Base-by-base conservation (phyloP, 2,329 filamentous ascomycete species). In the Stachybotrys echinatus region DNA sequence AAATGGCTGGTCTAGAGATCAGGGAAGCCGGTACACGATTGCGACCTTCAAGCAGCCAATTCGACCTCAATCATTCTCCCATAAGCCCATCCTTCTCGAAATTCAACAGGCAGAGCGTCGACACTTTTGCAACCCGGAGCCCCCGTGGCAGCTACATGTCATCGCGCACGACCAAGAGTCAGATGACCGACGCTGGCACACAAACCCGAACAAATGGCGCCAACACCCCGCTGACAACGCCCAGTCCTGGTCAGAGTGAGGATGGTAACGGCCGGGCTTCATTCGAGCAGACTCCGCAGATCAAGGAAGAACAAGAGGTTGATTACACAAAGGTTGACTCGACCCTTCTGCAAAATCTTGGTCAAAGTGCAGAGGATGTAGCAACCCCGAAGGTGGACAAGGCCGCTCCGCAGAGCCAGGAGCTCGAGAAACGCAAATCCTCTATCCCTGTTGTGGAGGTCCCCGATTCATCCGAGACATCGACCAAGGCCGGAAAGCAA, bases 1-100 rank as follows among this genome's bases (percentile, higher is more conserved):
- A 96, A 64, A 86, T 90, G 73, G 88, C 91, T 53, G 92, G 92
- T 3, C 74, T 96, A 50, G 89, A 92, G 59, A 94, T 97, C 56
- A 82, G 88, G 48, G 92, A 96, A 71, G 92, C 92, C n/a, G 91
- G 90, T 31, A 81, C 84, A 46, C 62, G 61, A 6, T 75, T 81
- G 48, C 77, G 89, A 49, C 89, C 91, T 3, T 76, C 81, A 21
- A 90, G 86, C 71, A 89, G 86, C 51, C 82, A 87, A 57, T 95
- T 96, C 65, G 89, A 92, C 61, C 94, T 89, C 67, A 84, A 84
- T 56, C 88, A 89, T 3, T 83, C 78, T 48, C 87, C 89, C 1
- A 82, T 82, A 10, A 95, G 89, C 65, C 89, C 91, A 1, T 71
- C 84, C n/a, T 80, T 76, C 50, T 71, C 73, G 47, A 77, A 73